Percentiles rank a stretch among this genome's conserved stretches.
Conservation (phyloP, 2,329 filamentous ascomycete genomes). For the Fusarium scirpi region DNA sequence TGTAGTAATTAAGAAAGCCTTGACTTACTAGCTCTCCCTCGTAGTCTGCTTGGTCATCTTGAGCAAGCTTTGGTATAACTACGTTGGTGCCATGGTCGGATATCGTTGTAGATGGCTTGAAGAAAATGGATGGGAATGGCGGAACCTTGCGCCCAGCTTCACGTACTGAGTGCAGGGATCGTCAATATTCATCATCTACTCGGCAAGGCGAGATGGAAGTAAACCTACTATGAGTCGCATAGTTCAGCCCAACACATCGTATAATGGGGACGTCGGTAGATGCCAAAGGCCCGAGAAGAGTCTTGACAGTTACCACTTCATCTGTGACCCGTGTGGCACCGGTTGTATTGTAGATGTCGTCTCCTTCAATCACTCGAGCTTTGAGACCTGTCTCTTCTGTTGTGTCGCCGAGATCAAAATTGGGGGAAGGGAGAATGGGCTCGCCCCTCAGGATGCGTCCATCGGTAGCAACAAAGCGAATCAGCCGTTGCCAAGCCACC, state of each 20-base stretch:
- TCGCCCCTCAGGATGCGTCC: conserved; percentile 64
- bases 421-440: conserved; percentile 58
- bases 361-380: conserved; percentile 64
- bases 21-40: conserved; percentile 56
- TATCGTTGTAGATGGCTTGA: conserved; percentile 58
- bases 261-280: conserved; percentile 66
- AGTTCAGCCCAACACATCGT: conserved; percentile 70
- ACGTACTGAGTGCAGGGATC: conserved; percentile 53
- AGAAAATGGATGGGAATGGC: conserved; percentile 63
- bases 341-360: conserved; percentile 61
- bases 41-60: conserved; percentile 62
- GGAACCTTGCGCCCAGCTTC: conserved; percentile 64
- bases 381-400: conserved; percentile 61
- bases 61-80: conserved; percentile 58
- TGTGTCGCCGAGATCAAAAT: conserved; percentile 60
- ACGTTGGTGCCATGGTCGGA: conserved; percentile 54
- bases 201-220: not conserved
- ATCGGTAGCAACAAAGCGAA: conserved; percentile 66
- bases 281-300: conserved; percentile 64
- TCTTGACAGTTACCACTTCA: conserved; percentile 65
- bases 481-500: conserved; percentile 62
- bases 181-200: not conserved
- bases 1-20: not conserved
- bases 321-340: conserved; percentile 63
- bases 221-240: conserved; percentile 64